phyloP scores from a whole-genome alignment of 208 protist species.

The Acanthamoeba lenticulata region DNA sequence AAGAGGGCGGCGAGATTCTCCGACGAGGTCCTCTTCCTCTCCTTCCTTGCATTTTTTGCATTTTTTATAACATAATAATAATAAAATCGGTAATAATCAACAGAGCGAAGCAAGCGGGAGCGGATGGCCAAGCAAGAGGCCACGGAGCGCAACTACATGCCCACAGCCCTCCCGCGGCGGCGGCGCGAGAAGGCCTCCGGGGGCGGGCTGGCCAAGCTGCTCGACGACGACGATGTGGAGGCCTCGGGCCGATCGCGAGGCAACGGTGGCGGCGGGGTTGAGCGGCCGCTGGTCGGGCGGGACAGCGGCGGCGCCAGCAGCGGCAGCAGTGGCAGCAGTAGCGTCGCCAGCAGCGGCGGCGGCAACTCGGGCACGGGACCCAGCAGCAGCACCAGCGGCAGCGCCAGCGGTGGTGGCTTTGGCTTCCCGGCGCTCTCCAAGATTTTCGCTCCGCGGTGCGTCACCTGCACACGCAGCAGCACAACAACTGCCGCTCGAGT shows the following conservation, averaged over 20 bases:
- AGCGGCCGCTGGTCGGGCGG: neutral
- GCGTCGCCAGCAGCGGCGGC: neutral
- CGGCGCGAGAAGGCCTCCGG: too few relatives aligned
- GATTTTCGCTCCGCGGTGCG: neutral
- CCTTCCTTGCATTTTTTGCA: too few relatives aligned
- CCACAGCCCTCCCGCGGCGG: neutral
- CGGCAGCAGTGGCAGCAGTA: too few relatives aligned
- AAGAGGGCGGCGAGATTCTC: conserved; percentile 47
- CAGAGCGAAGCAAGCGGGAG: conserved; percentile 37
- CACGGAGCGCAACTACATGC: neutral
- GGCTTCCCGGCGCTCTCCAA: neutral
- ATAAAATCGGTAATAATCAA: neutral
- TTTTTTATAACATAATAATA: too few relatives aligned
- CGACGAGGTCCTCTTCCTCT: neutral
- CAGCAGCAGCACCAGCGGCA: neutral
- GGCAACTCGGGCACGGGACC: neutral
- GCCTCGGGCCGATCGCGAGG: neutral
- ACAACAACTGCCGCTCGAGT: too few relatives aligned
- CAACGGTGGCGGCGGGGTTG: neutral
- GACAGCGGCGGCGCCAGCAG: neutral
- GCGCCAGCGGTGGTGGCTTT: neutral
- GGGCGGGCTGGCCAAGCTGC: neutral
- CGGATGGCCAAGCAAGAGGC: neutral
- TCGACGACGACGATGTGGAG: neutral
- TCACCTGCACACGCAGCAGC: neutral